Evolutionary conservation across 2,329 filamentous ascomycete species (phyloP).

Genomic region (Paecilomyces dactylethromorphus): DNA sequence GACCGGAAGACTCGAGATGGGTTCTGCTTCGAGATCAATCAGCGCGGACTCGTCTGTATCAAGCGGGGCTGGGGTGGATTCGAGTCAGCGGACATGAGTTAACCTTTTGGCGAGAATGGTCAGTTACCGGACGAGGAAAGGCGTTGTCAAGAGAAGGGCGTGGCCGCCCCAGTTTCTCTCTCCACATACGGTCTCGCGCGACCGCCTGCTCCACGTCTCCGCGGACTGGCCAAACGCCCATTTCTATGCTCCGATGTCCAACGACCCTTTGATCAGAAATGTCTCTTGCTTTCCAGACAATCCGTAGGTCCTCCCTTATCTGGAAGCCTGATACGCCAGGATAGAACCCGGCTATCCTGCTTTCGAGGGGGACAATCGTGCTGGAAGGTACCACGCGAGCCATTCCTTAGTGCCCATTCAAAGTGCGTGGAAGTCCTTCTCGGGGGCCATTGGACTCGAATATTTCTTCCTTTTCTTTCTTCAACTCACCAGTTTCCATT

Average conservation of each 20-base stretch:
- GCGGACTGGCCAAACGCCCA: not conserved
- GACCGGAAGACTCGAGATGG: not conserved
- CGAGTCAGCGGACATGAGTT: not conserved
- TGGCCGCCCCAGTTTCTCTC: not conserved
- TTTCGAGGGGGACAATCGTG: not conserved
- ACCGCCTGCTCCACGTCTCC: not conserved
- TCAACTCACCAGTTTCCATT: not conserved
- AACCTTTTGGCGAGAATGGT: not conserved
- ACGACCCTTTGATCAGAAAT: not conserved
- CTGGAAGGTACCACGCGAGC: not conserved
- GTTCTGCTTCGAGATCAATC: not conserved
- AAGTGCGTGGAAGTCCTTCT: not conserved
- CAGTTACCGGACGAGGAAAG: not conserved
- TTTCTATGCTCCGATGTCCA: not conserved
- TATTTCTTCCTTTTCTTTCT: not conserved
- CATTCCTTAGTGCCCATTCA: not conserved
- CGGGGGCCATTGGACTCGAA: not conserved
- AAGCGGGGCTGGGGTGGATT: not conserved
- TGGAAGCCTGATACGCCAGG: not conserved
- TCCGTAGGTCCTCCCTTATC: not conserved
- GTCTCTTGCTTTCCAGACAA: not conserved
- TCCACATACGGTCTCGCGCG: not conserved
- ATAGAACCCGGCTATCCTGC: not conserved
- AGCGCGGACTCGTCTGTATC: too few relatives aligned
- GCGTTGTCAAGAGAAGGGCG: constrained; percentile 8